These are phyloP conservation scores for cucumber (Cucumis sativus) DNA, from an alignment of 306 rosid genomes.

Conservation along the genomic window DNA sequence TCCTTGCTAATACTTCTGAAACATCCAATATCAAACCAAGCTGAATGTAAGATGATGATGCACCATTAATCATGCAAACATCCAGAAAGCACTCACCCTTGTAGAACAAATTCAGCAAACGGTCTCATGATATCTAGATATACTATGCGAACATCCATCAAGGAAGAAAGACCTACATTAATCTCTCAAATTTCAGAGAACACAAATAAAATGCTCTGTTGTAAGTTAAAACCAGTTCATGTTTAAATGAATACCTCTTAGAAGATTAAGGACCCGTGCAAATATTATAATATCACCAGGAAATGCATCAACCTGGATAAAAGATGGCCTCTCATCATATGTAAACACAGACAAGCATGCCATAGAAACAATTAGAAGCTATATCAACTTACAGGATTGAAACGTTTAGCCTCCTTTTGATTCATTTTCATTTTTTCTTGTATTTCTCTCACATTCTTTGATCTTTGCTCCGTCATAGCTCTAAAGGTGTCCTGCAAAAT, in stretches of 20 bases:
- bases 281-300: constrained; percentile 98
- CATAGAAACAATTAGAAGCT: constrained; percentile 13
- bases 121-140: constrained; percentile 97
- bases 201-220: neutral
- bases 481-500: constrained; percentile 51
- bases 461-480: constrained; percentile 55
- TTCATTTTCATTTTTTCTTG: constrained; percentile 83
- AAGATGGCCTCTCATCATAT: neutral
- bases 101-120: constrained; percentile 81
- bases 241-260: constrained; percentile 53
- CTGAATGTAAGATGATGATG: neutral
- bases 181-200: constrained; percentile 13
- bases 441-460: constrained; percentile 63
- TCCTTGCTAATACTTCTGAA: constrained; percentile 58
- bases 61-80: neutral
- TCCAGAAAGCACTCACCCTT: constrained; percentile 49
- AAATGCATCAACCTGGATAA: constrained; percentile 78
- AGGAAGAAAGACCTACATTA: constrained; percentile 74
- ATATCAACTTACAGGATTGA: constrained; percentile 74
- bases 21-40: constrained; percentile 9
- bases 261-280: constrained; percentile 90
- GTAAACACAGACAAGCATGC: constrained; percentile 10
- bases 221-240: neutral
- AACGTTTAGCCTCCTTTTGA: constrained; percentile 71
- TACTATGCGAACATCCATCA: constrained; percentile 64